These are phyloP conservation scores for Hymenoscyphus occultus DNA, from an alignment of 2,329 filamentous ascomycete species.

Conservation along the genomic window DNA sequence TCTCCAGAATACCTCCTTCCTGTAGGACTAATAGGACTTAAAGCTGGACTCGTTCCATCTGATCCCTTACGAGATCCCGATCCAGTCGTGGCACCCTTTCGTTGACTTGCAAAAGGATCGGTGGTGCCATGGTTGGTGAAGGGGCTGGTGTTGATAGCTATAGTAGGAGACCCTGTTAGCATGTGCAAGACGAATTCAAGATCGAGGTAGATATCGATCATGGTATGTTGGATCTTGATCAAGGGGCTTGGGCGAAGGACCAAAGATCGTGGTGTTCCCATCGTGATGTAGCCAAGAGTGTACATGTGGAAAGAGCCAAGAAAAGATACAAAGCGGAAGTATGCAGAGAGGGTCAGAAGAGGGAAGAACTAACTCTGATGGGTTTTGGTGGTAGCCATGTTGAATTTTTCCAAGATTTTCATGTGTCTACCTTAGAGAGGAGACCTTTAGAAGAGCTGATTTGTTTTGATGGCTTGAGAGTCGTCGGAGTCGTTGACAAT, in stretches of 20 bases:
- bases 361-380: conserved; percentile 8
- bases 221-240: neutral
- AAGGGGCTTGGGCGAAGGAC: neutral
- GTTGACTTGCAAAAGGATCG: neutral
- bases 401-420: neutral
- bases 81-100: neutral
- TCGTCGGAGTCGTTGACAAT: neutral
- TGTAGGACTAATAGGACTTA: conserved; percentile 1
- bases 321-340: neutral
- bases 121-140: conserved; percentile 1
- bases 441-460: neutral
- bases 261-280: neutral
- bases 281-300: conserved; percentile 8
- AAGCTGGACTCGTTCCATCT: neutral
- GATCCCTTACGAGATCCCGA: neutral
- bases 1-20: conserved; percentile 6
- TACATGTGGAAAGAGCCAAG: conserved; percentile 11
- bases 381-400: neutral
- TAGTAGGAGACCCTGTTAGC: neutral
- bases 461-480: neutral
- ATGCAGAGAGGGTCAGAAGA: neutral
- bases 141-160: conserved; percentile 2
- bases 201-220: neutral
- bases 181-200: neutral
- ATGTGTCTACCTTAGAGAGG: neutral